These are phyloP conservation scores for Suillus paluster DNA, from an alignment of 768 basidiomycete species.

Conservation along the genomic window DNA sequence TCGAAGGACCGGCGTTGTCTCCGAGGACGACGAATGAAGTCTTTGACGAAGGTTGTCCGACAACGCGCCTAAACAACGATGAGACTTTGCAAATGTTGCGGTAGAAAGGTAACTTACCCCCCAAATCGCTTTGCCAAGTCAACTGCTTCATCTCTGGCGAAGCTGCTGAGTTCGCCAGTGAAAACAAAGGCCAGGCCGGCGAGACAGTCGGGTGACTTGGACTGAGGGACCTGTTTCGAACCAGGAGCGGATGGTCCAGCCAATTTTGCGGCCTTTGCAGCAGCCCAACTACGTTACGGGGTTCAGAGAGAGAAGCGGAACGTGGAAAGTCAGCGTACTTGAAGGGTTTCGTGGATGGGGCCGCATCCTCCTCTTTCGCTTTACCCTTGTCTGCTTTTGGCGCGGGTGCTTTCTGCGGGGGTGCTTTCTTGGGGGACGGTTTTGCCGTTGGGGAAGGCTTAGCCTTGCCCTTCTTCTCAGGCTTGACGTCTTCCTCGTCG, in stretches of 20 bases:
- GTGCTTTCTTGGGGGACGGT: conserved; percentile 22
- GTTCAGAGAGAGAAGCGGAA: background rate
- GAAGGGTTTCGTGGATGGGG: conserved; percentile 20
- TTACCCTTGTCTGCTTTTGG: conserved; percentile 22
- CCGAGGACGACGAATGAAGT: conserved; percentile 92
- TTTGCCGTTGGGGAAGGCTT: conserved; percentile 17
- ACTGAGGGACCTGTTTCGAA: conserved; percentile 63
- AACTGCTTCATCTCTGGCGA: conserved; percentile 84
- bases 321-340: conserved; percentile 22
- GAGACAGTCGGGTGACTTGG: conserved; percentile 81
- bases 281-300: conserved; percentile 45
- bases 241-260: conserved; percentile 63
- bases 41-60: conserved; percentile 84
- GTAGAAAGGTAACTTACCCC: conserved; percentile 59
- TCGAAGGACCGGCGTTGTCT: conserved; percentile 84
- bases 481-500: conserved; percentile 13
- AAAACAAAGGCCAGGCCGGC: conserved; percentile 92
- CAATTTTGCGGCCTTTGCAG: conserved; percentile 61
- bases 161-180: conserved; percentile 87
- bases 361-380: conserved; percentile 10
- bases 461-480: conserved; percentile 13
- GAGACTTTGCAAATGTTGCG: background rate
- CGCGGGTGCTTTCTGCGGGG: conserved; percentile 15
- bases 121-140: conserved; percentile 94
- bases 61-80: conserved; percentile 70